These are phyloP conservation scores for Chenopodium album DNA, from an alignment of 148 eudicot genomes.

Conservation along the genomic window DNA sequence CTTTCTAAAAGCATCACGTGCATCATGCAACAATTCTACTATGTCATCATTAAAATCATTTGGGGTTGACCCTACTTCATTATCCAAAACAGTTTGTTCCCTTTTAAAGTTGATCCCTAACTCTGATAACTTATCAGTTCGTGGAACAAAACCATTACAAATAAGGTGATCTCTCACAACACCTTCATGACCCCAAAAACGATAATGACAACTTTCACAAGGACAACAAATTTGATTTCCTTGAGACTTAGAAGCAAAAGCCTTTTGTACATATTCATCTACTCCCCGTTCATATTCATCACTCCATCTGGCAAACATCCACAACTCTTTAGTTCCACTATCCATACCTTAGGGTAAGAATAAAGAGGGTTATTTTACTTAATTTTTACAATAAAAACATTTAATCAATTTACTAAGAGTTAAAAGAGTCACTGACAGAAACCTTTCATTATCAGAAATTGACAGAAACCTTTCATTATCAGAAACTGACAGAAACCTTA, in stretches of 20 bases:
- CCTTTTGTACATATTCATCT: neutral
- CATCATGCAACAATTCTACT: neutral
- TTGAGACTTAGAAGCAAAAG: neutral
- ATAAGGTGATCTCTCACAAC: neutral
- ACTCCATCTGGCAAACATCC: neutral
- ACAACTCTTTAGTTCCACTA: neutral
- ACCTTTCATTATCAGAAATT: no score
- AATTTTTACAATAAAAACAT: no score
- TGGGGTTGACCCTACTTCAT: neutral
- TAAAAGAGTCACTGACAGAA: no score
- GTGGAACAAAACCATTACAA: neutral
- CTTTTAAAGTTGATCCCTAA: neutral
- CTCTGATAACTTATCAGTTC: neutral
- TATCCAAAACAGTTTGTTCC: neutral
- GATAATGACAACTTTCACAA: neutral
- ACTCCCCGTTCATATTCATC: neutral
- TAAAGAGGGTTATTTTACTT: no score
- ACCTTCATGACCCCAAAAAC: neutral
- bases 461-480: no score
- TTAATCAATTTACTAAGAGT: no score
- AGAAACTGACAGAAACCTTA: no score
- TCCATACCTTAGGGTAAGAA: no score
- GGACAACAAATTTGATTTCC: slow-evolving; percentile 12
- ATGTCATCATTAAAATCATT: neutral
- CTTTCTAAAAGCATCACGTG: neutral